Conservation (phyloP, 306 rosid species). For the Castanea crenata region DNA sequence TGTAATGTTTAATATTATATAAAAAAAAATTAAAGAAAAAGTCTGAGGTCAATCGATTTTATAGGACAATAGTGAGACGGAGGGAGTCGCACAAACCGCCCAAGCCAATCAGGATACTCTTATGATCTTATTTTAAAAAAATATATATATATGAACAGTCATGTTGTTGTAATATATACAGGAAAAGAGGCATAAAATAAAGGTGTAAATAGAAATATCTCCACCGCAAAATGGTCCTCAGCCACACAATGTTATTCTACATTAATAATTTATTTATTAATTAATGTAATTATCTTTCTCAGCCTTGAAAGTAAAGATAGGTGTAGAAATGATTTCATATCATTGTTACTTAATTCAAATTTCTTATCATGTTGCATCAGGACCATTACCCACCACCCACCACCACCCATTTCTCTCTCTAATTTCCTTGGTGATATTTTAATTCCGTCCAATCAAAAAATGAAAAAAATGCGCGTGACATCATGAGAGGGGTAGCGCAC, state of each 20-base stretch:
- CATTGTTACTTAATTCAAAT: background rate
- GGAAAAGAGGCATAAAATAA: background rate
- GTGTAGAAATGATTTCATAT: background rate
- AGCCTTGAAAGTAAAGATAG: slow-evolving; percentile 23
- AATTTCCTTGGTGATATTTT: background rate
- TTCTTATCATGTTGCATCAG: background rate
- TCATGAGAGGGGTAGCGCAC: slow-evolving; percentile 3
- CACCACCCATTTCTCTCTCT: background rate
- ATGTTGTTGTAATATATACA: background rate
- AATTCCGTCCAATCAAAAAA: background rate
- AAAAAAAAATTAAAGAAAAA: background rate
- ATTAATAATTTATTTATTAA: background rate
- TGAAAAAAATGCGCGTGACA: background rate
- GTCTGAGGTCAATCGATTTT: background rate
- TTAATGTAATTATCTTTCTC: background rate
- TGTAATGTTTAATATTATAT: background rate
- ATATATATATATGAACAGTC: too few relatives aligned
- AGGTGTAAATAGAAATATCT: slow-evolving; percentile 22
- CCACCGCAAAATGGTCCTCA: slow-evolving; percentile 42
- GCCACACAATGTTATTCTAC: slow-evolving; percentile 24
- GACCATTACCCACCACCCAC: slow-evolving; percentile 5
- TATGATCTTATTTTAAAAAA: background rate
- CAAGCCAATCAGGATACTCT: slow-evolving; percentile 10
- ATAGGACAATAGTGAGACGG: background rate
- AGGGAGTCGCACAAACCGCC: slow-evolving; percentile 26